Conservation (phyloP, 1,139 yeast genomes). For the Suhomyces bribrorum region DNA sequence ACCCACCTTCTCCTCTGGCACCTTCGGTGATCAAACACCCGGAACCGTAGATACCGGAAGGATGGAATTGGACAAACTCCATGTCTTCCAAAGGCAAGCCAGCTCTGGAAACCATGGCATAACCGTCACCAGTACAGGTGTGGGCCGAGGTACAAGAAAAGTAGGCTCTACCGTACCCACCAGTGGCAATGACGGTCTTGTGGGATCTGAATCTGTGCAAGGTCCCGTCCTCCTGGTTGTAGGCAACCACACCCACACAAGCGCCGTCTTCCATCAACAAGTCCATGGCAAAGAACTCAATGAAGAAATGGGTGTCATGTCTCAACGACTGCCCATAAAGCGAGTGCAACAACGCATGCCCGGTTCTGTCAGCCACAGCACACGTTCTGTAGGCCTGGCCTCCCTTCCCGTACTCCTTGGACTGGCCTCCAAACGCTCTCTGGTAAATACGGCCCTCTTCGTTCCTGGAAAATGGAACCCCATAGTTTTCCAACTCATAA, state of each 20-base stretch:
- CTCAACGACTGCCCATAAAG: constrained; percentile 95
- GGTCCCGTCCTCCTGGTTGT: constrained; percentile 98
- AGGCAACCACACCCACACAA: constrained; percentile 96
- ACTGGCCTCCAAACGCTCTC: constrained; percentile 98
- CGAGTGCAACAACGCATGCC: constrained; percentile 95
- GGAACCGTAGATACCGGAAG: constrained; percentile 98
- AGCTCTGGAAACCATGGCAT: constrained; percentile 97
- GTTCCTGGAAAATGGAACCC: constrained; percentile 97
- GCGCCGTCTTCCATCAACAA: constrained; percentile 93
- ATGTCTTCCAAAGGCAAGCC: constrained; percentile 97
- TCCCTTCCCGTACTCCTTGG: constrained; percentile 94
- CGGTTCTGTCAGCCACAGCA: constrained; percentile 99
- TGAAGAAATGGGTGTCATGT: constrained; percentile 96
- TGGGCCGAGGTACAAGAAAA: constrained; percentile 99
- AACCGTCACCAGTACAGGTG: constrained; percentile 99
- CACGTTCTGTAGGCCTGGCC: constrained; percentile 99
- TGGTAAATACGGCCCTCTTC: constrained; percentile 97
- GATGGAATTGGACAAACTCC: constrained; percentile 98
- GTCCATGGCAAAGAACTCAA: constrained; percentile 96
- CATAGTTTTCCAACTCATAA: constrained; percentile 95
- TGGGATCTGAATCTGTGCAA: constrained; percentile 97
- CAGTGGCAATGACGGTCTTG: constrained; percentile 95
- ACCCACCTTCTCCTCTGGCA: constrained; percentile 99
- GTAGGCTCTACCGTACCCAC: constrained; percentile 98
- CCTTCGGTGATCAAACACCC: constrained; percentile 99